phyloP scores from a whole-genome alignment of 768 basidiomycete genomes.

The Phanerochaete carnosa region DNA sequence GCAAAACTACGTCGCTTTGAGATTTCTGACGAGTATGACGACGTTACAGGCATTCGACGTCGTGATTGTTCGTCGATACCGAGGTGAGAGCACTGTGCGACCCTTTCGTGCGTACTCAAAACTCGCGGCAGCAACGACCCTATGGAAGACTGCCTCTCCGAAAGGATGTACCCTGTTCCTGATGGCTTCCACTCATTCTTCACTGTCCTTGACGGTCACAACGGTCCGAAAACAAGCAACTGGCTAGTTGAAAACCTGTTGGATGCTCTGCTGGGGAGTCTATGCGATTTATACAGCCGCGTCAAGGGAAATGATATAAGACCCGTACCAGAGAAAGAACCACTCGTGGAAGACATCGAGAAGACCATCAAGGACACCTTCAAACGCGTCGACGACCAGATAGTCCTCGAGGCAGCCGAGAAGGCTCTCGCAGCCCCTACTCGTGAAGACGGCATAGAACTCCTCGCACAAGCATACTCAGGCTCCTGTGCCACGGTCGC shows the following conservation, averaged over 20 bases:
- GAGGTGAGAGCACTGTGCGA: not conserved
- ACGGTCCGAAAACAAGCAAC: slow-evolving; percentile 30
- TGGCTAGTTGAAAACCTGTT: slow-evolving; percentile 33
- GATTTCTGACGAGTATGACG: not conserved
- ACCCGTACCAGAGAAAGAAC: not conserved
- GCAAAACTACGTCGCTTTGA: not conserved
- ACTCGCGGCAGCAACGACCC: slow-evolving; percentile 21
- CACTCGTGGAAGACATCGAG: slow-evolving; percentile 30
- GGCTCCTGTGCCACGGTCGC: slow-evolving; percentile 45
- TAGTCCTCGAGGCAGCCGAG: slow-evolving; percentile 33
- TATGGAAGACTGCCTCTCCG: slow-evolving; percentile 24
- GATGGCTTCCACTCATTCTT: slow-evolving; percentile 31
- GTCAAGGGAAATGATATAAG: too few relatives aligned
- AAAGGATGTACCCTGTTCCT: slow-evolving; percentile 19
- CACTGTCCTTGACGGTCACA: slow-evolving; percentile 30
- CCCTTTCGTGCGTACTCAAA: not conserved
- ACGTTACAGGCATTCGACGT: not conserved
- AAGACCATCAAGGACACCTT: slow-evolving; percentile 36
- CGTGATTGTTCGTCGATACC: not conserved
- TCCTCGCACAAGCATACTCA: slow-evolving; percentile 32
- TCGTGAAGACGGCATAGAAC: slow-evolving; percentile 22
- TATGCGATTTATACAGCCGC: slow-evolving; percentile 19
- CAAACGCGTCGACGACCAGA: slow-evolving; percentile 36
- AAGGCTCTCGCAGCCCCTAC: slow-evolving; percentile 24
- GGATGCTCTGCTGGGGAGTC: slow-evolving; percentile 18